phyloP scores from a whole-genome alignment of 192 early-diverging fungal species.

The Backusella circina region DNA sequence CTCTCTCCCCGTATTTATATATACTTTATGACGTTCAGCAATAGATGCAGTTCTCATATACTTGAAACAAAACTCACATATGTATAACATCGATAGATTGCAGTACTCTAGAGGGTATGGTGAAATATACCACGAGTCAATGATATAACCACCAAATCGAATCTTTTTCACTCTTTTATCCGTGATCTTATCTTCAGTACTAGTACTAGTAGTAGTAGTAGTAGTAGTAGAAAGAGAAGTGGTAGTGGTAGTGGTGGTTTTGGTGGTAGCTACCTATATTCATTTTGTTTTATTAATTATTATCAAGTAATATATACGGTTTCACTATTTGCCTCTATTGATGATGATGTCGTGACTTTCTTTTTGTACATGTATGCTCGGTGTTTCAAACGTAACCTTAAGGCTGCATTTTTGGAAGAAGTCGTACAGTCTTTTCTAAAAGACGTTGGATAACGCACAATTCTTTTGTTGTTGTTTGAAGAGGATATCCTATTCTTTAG shows the following conservation, averaged over 20 bases:
- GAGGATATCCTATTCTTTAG: not conserved
- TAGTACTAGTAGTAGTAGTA: not conserved
- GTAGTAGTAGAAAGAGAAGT: no score
- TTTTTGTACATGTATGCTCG: not conserved
- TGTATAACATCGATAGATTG: constrained; percentile 67
- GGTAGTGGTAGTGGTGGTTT: no score
- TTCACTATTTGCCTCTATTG: not conserved
- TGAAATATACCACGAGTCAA: constrained; percentile 91
- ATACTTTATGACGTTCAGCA: constrained; percentile 70
- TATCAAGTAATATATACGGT: not conserved
- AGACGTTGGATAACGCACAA: not conserved
- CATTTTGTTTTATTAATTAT: not conserved
- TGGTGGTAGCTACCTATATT: not conserved
- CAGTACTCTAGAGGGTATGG: constrained; percentile 97
- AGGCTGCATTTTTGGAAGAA: not conserved
- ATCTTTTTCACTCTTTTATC: not conserved
- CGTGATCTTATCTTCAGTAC: not conserved
- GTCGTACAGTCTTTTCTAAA: not conserved
- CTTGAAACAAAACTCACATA: constrained; percentile 97
- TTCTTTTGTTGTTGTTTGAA: not conserved
- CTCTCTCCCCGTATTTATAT: not conserved
- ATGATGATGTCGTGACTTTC: not conserved
- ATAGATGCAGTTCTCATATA: constrained; percentile 92
- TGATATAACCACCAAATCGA: constrained; percentile 47
- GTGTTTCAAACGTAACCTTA: not conserved